These are phyloP conservation scores for Termitomyces bulborhizus DNA, from an alignment of 768 basidiomycete genomes.

Conservation along the genomic window DNA sequence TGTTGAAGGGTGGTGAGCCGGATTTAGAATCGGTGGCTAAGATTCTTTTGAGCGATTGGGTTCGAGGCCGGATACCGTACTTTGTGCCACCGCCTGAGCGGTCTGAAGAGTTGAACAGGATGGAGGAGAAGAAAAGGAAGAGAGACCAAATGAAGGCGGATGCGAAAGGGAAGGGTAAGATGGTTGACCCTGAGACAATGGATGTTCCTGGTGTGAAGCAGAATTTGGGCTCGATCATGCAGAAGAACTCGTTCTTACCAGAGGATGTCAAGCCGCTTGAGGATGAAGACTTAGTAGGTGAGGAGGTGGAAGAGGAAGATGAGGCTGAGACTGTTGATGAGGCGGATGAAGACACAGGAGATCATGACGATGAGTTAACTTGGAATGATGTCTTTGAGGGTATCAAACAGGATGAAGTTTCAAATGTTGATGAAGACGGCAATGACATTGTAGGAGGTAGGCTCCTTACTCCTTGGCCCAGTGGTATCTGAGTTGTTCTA, in stretches of 20 bases:
- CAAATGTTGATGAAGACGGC: constrained; percentile 22
- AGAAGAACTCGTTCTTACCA: constrained; percentile 80
- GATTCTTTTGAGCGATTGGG: constrained; percentile 95
- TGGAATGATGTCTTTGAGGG: constrained; percentile 89
- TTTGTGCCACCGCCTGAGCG: constrained; percentile 91
- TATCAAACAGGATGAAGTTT: constrained; percentile 25
- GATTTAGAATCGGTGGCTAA: constrained; percentile 90
- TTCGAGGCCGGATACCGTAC: constrained; percentile 93
- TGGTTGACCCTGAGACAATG: constrained; percentile 26
- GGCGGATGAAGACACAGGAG: constrained; percentile 32
- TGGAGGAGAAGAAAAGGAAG: constrained; percentile 50
- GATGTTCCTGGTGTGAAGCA: constrained; percentile 69
- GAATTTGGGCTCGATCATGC: constrained; percentile 80
- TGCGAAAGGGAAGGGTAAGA: constrained; percentile 52
- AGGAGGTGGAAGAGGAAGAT: constrained; percentile 31
- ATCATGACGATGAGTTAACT: constrained; percentile 49
- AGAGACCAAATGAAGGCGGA: constrained; percentile 35
- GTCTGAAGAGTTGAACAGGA: constrained; percentile 59
- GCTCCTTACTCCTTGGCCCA: constrained; percentile 13
- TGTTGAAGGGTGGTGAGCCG: constrained; percentile 92
- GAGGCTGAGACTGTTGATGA: constrained; percentile 31
- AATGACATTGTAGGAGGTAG: constrained; percentile 21
- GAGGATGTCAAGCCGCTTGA: constrained; percentile 77
- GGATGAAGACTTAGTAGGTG: constrained; percentile 37
- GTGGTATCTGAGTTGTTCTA: constrained; percentile 1